Percentiles rank a stretch among this genome's conserved stretches.
These are phyloP conservation scores for Nidularia sp. DNA, from an alignment of 768 basidiomycete species.

Conservation along the genomic window DNA sequence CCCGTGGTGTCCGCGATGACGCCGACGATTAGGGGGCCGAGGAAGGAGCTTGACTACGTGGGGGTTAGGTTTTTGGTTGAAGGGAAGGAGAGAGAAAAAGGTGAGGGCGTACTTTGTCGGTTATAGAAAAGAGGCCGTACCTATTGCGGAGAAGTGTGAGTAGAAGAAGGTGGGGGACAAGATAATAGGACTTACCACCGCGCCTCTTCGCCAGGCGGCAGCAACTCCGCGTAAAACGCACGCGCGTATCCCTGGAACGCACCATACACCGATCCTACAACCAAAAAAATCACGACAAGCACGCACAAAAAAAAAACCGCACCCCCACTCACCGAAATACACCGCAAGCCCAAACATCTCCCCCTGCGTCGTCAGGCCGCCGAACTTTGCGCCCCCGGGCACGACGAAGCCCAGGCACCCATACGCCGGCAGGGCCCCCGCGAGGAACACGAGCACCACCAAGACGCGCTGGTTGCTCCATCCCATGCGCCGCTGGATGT, in stretches of 20 bases:
- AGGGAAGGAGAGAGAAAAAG: constrained; percentile 4
- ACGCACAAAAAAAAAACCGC: too few species aligned
- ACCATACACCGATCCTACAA: constrained; percentile 68
- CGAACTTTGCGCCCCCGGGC: constrained; percentile 44
- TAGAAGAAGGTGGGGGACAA: background rate
- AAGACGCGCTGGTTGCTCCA: constrained; percentile 72
- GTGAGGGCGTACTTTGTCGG: constrained; percentile 61
- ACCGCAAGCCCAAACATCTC: constrained; percentile 87
- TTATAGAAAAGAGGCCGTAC: constrained; percentile 84
- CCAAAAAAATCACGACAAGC: background rate
- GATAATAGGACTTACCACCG: constrained; percentile 87
- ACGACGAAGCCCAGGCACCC: constrained; percentile 81
- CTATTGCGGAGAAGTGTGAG: constrained; percentile 13
- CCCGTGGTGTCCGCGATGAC: constrained; percentile 85
- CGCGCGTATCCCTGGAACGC: constrained; percentile 90
- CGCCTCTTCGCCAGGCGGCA: constrained; percentile 87
- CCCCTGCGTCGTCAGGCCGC: constrained; percentile 70
- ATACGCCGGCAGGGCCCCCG: constrained; percentile 68
- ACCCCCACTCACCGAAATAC: constrained; percentile 64
- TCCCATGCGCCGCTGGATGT: constrained; percentile 56
- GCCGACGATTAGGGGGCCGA: constrained; percentile 88
- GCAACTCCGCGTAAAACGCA: constrained; percentile 81
- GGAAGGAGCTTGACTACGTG: constrained; percentile 78
- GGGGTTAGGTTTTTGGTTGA: background rate
- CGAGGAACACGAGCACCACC: constrained; percentile 61